Evolutionary conservation across 352 stramenopile genomes (phyloP).

Genomic region (Phytopythium helicoides): DNA sequence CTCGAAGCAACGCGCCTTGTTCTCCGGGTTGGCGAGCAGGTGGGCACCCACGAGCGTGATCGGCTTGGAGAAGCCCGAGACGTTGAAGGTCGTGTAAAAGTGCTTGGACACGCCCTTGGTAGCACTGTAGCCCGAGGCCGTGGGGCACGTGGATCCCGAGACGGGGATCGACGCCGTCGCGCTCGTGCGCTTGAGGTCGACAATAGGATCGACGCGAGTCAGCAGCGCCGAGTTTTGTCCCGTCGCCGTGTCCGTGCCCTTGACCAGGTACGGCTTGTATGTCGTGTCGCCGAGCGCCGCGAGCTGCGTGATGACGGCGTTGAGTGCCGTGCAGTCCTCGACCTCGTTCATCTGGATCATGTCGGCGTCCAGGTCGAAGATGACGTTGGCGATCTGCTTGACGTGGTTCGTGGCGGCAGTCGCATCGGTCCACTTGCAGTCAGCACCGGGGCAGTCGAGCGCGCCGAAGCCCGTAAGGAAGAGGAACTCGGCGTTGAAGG

Average conservation of each 20-base stretch:
- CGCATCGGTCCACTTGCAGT: conserved; percentile 52
- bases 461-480: conserved; percentile 40
- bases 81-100: conserved; percentile 70
- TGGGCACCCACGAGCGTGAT: conserved; percentile 66
- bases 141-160: conserved; percentile 50
- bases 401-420: conserved; percentile 43
- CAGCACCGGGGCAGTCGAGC: conserved; percentile 41
- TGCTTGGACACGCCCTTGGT: conserved; percentile 66
- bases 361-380: conserved; percentile 51
- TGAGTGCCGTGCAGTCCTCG: conserved; percentile 49
- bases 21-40: conserved; percentile 56
- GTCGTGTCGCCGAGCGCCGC: conserved; percentile 39
- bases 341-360: conserved; percentile 72
- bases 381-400: conserved; percentile 43
- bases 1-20: conserved; percentile 53
- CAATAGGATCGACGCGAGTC: conserved; percentile 56
- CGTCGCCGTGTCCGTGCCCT: conserved; percentile 58
- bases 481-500: conserved; percentile 65
- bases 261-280: conserved; percentile 65
- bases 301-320: conserved; percentile 50
- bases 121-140: conserved; percentile 28
- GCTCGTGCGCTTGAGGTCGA: conserved; percentile 41
- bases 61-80: conserved; percentile 58
- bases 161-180: conserved; percentile 36
- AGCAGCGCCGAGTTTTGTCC: conserved; percentile 65